phyloP scores from a whole-genome alignment of 495 filamentous ascomycete species.

The Aspergillus steynii region DNA sequence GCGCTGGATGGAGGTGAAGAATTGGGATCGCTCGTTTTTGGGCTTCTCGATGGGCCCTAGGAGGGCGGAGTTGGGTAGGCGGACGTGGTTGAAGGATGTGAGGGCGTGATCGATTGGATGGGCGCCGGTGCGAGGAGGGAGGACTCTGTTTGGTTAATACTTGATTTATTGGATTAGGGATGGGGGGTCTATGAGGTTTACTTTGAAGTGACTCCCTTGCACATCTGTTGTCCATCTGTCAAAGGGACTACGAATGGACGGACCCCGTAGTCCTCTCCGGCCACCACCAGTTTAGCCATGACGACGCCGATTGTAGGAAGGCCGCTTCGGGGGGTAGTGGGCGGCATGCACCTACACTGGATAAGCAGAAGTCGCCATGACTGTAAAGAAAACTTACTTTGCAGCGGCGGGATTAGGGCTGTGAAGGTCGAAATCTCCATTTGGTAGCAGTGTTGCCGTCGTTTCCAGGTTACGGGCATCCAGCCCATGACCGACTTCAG shows the following conservation, averaged over 20 bases:
- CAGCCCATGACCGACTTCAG: constrained; percentile 38
- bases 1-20: constrained; percentile 28
- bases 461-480: constrained; percentile 42
- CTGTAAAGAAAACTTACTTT: constrained; percentile 9
- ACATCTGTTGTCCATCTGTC: constrained; percentile 30
- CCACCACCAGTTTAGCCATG: constrained; percentile 34
- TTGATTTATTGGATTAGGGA: no score
- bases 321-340: constrained; percentile 27
- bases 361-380: no score
- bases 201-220: constrained; percentile 30
- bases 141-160: constrained; percentile 9
- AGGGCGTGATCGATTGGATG: constrained; percentile 37
- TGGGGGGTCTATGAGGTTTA: constrained; percentile 1
- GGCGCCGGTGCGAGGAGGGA: constrained; percentile 28
- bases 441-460: constrained; percentile 30
- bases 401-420: constrained; percentile 19
- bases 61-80: constrained; percentile 27
- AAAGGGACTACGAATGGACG: constrained; percentile 36
- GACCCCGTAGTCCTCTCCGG: constrained; percentile 30
- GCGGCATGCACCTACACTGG: constrained; percentile 34
- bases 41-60: constrained; percentile 24
- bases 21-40: constrained; percentile 19
- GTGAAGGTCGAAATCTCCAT: constrained; percentile 37
- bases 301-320: constrained; percentile 32
- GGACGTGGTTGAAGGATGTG: constrained; percentile 36